Conservation (phyloP, 179 eudicot genomes). For the Vitellaria paradoxa region DNA sequence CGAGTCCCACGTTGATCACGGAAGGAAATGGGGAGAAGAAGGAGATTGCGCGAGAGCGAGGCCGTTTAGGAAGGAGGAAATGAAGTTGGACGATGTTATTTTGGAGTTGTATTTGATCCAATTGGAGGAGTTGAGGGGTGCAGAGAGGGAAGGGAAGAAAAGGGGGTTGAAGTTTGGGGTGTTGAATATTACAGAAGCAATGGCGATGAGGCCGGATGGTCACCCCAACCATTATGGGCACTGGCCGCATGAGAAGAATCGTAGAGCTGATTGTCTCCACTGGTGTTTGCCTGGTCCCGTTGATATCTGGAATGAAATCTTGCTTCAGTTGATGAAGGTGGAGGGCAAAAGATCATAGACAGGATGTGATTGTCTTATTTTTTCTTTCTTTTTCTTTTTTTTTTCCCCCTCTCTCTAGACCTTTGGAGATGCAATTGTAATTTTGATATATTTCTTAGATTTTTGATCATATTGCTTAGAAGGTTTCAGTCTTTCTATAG, state of each 20-base stretch:
- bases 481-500: too few species aligned
- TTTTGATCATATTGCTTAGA: too few species aligned
- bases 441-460: too few species aligned
- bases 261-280: slow-evolving; percentile 4
- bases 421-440: too few species aligned
- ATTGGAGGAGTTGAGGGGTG: slow-evolving; percentile 9
- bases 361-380: too few species aligned
- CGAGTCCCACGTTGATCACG: not conserved
- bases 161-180: not conserved
- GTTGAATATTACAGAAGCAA: not conserved
- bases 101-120: slow-evolving; percentile 4
- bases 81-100: not conserved
- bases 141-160: slow-evolving; percentile 6
- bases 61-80: not conserved
- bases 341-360: slow-evolving; percentile 2
- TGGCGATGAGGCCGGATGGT: slow-evolving; percentile 11
- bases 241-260: slow-evolving; percentile 1
- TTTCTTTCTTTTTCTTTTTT: too few species aligned
- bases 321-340: slow-evolving; percentile 10
- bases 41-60: slow-evolving; percentile 1
- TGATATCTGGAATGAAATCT: slow-evolving; percentile 9
- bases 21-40: not conserved
- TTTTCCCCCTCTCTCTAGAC: too few species aligned
- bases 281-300: slow-evolving; percentile 15
- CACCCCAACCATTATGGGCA: slow-evolving; percentile 34